A percentile compares a stretch with the other conserved stretches of the same genome.
phyloP scores from a whole-genome alignment of 257 asterid genomes.

The Solanum sparsipilum region DNA sequence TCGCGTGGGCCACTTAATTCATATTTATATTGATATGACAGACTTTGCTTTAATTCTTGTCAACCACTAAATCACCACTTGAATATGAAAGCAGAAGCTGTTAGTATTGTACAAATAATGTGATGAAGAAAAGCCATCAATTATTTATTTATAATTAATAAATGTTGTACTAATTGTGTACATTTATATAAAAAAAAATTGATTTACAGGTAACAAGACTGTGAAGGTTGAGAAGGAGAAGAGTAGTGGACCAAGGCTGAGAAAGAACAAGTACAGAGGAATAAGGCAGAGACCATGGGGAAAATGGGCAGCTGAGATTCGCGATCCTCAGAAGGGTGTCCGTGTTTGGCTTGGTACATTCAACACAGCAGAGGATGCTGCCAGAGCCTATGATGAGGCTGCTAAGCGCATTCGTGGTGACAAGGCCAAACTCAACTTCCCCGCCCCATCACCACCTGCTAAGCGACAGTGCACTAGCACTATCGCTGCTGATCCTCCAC shows the following conservation, averaged over 20 bases:
- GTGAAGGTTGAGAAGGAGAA: conserved; percentile 22
- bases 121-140: neutral
- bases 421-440: conserved; percentile 81
- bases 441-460: conserved; percentile 11
- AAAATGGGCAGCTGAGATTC: conserved; percentile 92
- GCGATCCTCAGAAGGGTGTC: conserved; percentile 61
- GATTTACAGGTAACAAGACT: conserved; percentile 9
- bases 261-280: conserved; percentile 67
- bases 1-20: neutral
- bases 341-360: conserved; percentile 84
- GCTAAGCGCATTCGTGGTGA: conserved; percentile 69
- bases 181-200: neutral
- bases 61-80: neutral
- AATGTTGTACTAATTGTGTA: too few species aligned
- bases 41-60: neutral
- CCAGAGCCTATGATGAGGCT: conserved; percentile 66
- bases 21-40: neutral
- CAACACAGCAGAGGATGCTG: conserved; percentile 63
- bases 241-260: conserved; percentile 9
- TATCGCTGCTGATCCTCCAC: conserved; percentile 9
- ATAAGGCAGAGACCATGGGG: conserved; percentile 92
- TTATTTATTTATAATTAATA: too few species aligned
- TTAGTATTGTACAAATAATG: neutral
- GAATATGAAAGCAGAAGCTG: neutral
- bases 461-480: conserved; percentile 25